Base-by-base conservation (phyloP, 2,329 filamentous ascomycete genomes). In the Aureobasidium sp. region DNA sequence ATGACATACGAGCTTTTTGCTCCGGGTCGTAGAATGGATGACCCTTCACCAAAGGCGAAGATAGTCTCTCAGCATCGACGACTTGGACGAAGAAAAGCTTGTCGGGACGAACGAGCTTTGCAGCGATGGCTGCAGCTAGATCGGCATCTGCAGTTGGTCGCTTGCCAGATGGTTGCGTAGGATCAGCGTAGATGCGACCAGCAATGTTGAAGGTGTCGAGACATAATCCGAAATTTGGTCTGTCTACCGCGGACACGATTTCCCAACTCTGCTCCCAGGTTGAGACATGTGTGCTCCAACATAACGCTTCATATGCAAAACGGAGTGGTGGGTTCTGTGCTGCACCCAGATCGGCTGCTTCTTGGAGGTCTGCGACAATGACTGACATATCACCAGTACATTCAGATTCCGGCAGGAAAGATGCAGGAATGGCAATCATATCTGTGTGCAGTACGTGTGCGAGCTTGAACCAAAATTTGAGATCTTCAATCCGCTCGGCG, bases 51-150 rank as follows among this genome's bases (percentile, higher is more conserved):
- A 91, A 71, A 0, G 87, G 87, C 8, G 73, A 67, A 27, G 22
- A 31, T 5, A 92, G 78, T 4, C 81, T 78, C 70, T 90, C 87
- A 1, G 84, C 89, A 69, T 93, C 89, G 3, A 89, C 88, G 8
- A 92, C 81, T 70, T 93, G 90, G 1, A 93, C 78, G 68, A 89
- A 90, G 68, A 91, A 90, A 0, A 93, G 79, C 71, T 88, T 90
- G 15, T 58, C 55, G 5, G 55, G 55, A 7, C 55, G 55, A 20
- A 58, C 55, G 15, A 58, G 55, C 22, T 37, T 58, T 25, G 55
- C 11, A 31, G 55, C 42, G 6, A 58, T 58, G 8, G 55, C 27
- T 5, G 41, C 15, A 17, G 42, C 55, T 7, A 58, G 48, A 75
- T 72, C 2, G 82, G 77, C 12, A 55, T 67, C 41, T 65, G 49